phyloP scores from a whole-genome alignment of 2,329 filamentous ascomycete genomes.

The Aureobasidium uvarum region DNA sequence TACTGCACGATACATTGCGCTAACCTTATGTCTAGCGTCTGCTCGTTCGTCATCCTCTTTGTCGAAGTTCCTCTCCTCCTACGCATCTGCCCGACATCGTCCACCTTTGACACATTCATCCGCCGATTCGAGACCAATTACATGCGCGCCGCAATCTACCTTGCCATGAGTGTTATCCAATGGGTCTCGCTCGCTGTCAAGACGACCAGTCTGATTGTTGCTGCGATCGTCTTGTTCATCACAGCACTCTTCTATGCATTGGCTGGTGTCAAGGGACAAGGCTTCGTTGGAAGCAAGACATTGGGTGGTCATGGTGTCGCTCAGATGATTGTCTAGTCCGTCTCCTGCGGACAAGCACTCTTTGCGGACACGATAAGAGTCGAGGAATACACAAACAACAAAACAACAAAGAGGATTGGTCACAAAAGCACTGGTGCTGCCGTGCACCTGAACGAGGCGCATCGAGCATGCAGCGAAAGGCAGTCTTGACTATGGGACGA shows the following conservation, averaged over 20 bases:
- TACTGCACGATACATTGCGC: neutral
- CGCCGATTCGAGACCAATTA: conserved; percentile 94
- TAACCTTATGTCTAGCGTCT: conserved; percentile 41
- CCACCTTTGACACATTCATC: conserved; percentile 83
- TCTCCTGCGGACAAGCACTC: neutral
- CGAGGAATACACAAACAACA: neutral
- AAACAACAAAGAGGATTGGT: neutral
- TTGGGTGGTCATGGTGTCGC: conserved; percentile 89
- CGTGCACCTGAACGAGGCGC: neutral
- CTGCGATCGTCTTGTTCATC: conserved; percentile 74
- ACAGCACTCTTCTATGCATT: conserved; percentile 77
- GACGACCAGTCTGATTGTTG: conserved; percentile 75
- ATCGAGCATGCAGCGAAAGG: neutral
- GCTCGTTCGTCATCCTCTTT: conserved; percentile 52
- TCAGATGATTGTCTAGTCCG: conserved; percentile 87
- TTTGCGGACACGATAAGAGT: neutral
- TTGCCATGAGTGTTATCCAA: conserved; percentile 74
- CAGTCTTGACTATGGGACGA: too few species aligned
- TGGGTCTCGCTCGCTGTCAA: conserved; percentile 71
- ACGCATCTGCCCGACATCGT: conserved; percentile 93
- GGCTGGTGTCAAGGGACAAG: conserved; percentile 77
- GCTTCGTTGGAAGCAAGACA: conserved; percentile 91
- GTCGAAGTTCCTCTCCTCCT: conserved; percentile 85
- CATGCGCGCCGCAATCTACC: conserved; percentile 88
- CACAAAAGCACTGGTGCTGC: conserved; percentile 11